These are phyloP conservation scores for Nicotiana sylvestris DNA, from an alignment of 257 asterid species.

Conservation along the genomic window DNA sequence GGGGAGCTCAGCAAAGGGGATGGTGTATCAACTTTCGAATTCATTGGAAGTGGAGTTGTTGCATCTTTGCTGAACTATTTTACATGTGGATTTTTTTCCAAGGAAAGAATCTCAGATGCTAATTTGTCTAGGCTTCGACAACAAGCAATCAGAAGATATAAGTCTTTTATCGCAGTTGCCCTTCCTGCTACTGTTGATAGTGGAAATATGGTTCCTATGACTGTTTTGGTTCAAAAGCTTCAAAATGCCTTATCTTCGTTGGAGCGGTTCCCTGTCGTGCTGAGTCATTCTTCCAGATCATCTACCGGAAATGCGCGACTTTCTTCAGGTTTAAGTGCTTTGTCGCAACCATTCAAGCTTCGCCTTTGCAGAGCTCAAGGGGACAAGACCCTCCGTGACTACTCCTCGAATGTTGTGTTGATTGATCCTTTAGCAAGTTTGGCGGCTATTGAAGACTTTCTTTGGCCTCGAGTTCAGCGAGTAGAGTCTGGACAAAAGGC, in stretches of 20 bases:
- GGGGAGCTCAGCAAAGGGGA: slow-evolving; percentile 84
- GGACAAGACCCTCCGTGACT: slow-evolving; percentile 94
- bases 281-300: slow-evolving; percentile 80
- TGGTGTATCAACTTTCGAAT: slow-evolving; percentile 98
- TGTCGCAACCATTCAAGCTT: slow-evolving; percentile 87
- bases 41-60: slow-evolving; percentile 93
- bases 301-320: slow-evolving; percentile 76
- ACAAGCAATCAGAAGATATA: slow-evolving; percentile 82
- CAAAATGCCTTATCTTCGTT: slow-evolving; percentile 87
- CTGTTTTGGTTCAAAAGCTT: slow-evolving; percentile 78
- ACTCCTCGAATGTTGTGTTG: slow-evolving; percentile 87
- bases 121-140: slow-evolving; percentile 70
- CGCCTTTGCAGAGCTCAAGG: slow-evolving; percentile 96
- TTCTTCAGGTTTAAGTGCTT: slow-evolving; percentile 88
- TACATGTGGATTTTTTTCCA: slow-evolving; percentile 79
- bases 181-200: slow-evolving; percentile 54
- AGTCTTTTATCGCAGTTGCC: slow-evolving; percentile 71
- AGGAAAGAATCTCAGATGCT: slow-evolving; percentile 66
- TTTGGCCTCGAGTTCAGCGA: slow-evolving; percentile 87
- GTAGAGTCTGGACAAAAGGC: slow-evolving; percentile 72
- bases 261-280: slow-evolving; percentile 92
- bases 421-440: slow-evolving; percentile 95
- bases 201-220: slow-evolving; percentile 60
- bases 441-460: slow-evolving; percentile 91
- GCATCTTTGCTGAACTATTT: slow-evolving; percentile 77